Conservation (phyloP, 208 protist genomes). For the Crithidia bombi region DNA sequence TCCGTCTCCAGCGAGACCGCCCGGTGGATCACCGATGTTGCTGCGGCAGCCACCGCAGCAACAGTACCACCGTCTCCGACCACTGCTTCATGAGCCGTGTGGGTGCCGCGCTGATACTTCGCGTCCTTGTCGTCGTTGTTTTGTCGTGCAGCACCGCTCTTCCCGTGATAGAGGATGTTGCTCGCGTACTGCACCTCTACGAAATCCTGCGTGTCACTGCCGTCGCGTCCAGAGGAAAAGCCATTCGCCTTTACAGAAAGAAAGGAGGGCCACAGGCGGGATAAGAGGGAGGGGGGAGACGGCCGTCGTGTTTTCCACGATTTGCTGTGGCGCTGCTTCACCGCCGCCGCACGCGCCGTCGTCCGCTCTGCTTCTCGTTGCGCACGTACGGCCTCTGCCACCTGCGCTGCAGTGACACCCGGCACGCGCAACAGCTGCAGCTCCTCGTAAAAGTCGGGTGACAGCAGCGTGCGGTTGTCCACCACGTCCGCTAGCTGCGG, state of each 20-base stretch:
- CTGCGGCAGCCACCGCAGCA: background rate
- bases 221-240: no score
- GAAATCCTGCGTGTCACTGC: background rate
- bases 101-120: background rate
- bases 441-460: conserved; percentile 48
- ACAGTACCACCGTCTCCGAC: background rate
- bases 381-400: conserved; percentile 4
- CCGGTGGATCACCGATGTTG: background rate
- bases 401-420: conserved; percentile 3
- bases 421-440: conserved; percentile 38
- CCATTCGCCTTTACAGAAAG: background rate
- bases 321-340: conserved; percentile 5
- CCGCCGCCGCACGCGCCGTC: conserved; percentile 14
- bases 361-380: conserved; percentile 13
- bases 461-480: conserved; percentile 34
- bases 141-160: background rate
- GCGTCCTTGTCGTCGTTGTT: background rate
- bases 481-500: conserved; percentile 28
- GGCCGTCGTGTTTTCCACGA: conserved; percentile 11
- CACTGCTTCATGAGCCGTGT: background rate
- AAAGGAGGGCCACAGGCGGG: conserved; percentile 5
- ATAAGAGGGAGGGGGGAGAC: background rate
- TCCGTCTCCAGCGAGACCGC: conserved; percentile 12
- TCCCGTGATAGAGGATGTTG: conserved; percentile 4
- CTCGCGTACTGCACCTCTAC: conserved; percentile 18